These are phyloP conservation scores for Penicillium vulpinum DNA, from an alignment of 2,329 filamentous ascomycete genomes.

Conservation along the genomic window DNA sequence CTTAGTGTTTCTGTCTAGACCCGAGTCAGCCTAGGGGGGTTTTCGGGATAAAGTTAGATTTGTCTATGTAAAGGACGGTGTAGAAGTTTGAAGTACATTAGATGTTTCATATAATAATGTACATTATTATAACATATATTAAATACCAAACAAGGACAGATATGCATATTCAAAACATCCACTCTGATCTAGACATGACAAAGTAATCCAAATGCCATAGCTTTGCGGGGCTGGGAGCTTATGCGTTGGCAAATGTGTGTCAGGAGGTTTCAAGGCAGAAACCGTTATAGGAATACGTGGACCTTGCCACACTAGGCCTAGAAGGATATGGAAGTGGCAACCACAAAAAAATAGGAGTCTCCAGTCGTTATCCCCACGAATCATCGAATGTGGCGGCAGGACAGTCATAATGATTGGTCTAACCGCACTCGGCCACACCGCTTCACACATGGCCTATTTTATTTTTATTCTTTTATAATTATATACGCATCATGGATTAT, in stretches of 20 bases:
- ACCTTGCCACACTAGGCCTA: conserved; percentile 8
- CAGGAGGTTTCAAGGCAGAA: conserved; percentile 12
- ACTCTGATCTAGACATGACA: no score
- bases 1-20: conserved; percentile 6
- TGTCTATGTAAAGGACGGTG: conserved; percentile 7
- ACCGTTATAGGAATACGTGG: conserved; percentile 11
- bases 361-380: background rate
- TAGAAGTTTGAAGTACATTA: no score
- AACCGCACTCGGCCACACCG: background rate
- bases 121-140: no score
- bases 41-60: background rate
- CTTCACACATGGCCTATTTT: conserved; percentile 8
- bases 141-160: background rate
- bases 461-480: background rate
- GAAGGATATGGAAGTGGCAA: background rate
- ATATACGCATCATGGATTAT: conserved; percentile 13
- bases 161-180: background rate
- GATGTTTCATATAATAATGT: no score
- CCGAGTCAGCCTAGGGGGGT: conserved; percentile 1
- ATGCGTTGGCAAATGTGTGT: conserved; percentile 14
- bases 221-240: conserved; percentile 4
- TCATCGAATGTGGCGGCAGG: conserved; percentile 6
- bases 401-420: conserved; percentile 6
- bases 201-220: background rate
- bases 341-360: background rate